Evolutionary conservation across 192 early-diverging fungal genomes (phyloP), one percentile per base, ranked within the genome.

Genomic region (Paraglomus brasilianum): DNA sequence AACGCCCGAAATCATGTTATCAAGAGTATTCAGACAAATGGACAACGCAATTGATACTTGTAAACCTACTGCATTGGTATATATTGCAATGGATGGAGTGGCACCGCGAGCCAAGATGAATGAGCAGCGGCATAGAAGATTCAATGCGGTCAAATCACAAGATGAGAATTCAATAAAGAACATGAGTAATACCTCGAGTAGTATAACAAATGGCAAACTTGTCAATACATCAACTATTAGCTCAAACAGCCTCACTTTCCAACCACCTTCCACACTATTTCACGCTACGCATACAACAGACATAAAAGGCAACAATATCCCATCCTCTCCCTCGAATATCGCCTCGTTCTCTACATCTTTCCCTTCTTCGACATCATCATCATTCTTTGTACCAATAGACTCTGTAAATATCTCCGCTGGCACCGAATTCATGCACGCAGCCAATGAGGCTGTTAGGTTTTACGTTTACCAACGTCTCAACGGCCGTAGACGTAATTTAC

Each of bases 81-180:
- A 69, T 57, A 69, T 69, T 57, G 53, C 67, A 1, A 69, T 69
- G 67, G 67, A 69, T 57, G 67, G 67, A 57, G 67, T 69, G n/a
- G 67, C 67, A 22, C 67, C 67, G 17, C 42, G 67, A 45, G 67
- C 67, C 5, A 69, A 69, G 46, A 69, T 69, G 67, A 69, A 69
- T 46, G 53, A 56, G 46, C 67, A 69, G 57, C 19, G 67, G 13
- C 41, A 24, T 7, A 46, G 62, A 64, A 64, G 62, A 36, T 64
- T 17, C 39, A 24, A 45, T 10, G 21, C 43, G 13, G 10, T n/a
- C 21, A 39, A n/a, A 17, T 19, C n/a, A 22, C 21, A 19, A 21
- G 7, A 41, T 22, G 59, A 19, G 36, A 55, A 19, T 17, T 30
- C 30, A 30, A 30, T 30, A 30, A 19, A 13, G 11, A 10, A 55